phyloP scores from a whole-genome alignment of 345 rosid genomes.

The Eucalyptus cloeziana region DNA sequence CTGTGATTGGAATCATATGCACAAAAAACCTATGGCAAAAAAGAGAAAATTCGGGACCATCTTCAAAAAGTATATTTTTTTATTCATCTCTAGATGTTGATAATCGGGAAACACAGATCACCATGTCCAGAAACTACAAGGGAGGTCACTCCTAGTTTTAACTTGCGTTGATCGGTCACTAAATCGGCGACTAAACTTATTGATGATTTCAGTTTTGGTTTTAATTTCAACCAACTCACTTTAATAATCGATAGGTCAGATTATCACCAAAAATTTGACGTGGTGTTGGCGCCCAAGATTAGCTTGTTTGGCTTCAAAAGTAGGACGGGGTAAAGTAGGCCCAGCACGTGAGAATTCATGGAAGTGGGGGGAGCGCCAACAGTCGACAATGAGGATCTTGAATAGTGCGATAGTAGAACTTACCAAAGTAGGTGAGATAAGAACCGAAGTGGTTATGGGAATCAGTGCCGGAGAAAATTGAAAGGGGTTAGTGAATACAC shows the following conservation, averaged over 20 bases:
- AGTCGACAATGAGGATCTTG: no score
- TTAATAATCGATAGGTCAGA: neutral
- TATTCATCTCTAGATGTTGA: neutral
- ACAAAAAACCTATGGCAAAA: neutral
- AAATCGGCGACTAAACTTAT: neutral
- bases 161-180: neutral
- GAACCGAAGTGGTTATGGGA: no score
- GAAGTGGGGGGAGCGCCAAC: no score
- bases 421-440: no score
- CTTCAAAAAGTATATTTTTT: no score
- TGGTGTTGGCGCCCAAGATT: no score
- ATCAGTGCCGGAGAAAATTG: no score
- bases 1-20: neutral
- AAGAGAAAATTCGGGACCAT: neutral
- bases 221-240: neutral
- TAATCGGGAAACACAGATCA: neutral
- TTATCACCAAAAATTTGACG: neutral
- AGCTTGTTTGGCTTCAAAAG: no score
- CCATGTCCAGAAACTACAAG: neutral
- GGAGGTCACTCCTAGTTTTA: neutral
- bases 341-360: no score
- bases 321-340: no score
- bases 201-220: neutral
- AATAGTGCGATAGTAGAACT: no score
- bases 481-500: no score